Conservation (phyloP, 1,284 basidiomycete genomes). For the Austropuccinia psidii region DNA sequence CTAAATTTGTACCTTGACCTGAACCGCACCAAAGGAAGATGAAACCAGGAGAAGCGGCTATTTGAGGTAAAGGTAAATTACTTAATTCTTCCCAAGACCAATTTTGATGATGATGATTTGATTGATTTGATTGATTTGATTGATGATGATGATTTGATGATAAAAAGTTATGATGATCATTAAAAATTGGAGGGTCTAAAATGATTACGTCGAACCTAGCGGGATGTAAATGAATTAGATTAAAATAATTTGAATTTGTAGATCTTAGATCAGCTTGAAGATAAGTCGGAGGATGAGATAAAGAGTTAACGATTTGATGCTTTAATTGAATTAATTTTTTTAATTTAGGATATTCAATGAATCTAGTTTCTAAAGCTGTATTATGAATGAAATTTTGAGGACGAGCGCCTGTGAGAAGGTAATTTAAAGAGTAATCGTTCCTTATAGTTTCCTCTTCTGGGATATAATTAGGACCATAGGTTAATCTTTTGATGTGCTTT, state of each 20-base stretch:
- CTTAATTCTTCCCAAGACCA: constrained; percentile 78
- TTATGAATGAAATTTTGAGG: constrained; percentile 85
- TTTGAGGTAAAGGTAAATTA: constrained; percentile 68
- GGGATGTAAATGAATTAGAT: constrained; percentile 55
- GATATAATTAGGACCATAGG: constrained; percentile 50
- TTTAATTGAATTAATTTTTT: constrained; percentile 71
- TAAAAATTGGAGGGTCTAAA: constrained; percentile 72
- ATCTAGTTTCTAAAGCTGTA: constrained; percentile 71
- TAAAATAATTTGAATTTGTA: constrained; percentile 46
- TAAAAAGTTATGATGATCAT: constrained; percentile 55
- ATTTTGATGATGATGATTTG: constrained; percentile 12
- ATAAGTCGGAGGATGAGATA: constrained; percentile 52
- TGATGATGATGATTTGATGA: too few species aligned
- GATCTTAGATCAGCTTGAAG: constrained; percentile 48
- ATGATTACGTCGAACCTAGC: constrained; percentile 87
- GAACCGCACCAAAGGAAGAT: constrained; percentile 95
- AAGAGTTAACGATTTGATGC: constrained; percentile 49
- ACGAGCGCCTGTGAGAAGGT: constrained; percentile 80
- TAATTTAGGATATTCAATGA: constrained; percentile 94
- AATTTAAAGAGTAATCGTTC: constrained; percentile 86
- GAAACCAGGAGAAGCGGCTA: constrained; percentile 85
- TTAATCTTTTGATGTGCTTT: constrained; percentile 37
- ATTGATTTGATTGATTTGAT: too few species aligned
- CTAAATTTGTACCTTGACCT: constrained; percentile 80
- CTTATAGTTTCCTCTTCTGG: constrained; percentile 87